phyloP scores from a whole-genome alignment of 352 stramenopile species.

The Phytophthora cactorum region DNA sequence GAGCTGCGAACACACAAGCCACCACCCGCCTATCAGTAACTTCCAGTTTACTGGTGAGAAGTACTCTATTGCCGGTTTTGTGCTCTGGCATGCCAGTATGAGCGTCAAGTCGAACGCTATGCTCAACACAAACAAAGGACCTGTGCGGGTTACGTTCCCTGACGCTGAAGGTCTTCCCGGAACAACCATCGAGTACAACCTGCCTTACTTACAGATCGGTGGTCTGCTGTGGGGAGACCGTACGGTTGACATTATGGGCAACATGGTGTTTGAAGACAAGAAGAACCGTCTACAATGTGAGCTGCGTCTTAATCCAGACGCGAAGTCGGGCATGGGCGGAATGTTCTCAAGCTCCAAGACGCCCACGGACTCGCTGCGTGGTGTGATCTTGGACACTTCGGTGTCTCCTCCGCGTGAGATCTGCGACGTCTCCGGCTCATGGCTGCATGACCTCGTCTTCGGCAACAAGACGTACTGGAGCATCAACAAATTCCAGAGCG shows the following conservation, averaged over 20 bases:
- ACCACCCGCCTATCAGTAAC: slow-evolving; percentile 88
- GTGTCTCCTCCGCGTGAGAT: slow-evolving; percentile 57
- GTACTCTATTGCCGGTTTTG: slow-evolving; percentile 74
- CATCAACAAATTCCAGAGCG: slow-evolving; percentile 64
- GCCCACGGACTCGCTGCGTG: slow-evolving; percentile 75
- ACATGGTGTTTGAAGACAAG: slow-evolving; percentile 80
- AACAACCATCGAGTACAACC: slow-evolving; percentile 70
- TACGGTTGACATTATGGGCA: slow-evolving; percentile 77
- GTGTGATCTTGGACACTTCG: slow-evolving; percentile 71
- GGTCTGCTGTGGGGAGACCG: slow-evolving; percentile 85
- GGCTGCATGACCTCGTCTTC: slow-evolving; percentile 80
- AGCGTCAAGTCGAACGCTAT: slow-evolving; percentile 89
- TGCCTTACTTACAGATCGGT: slow-evolving; percentile 78
- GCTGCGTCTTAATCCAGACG: slow-evolving; percentile 83
- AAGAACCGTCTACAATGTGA: slow-evolving; percentile 75
- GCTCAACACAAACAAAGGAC: slow-evolving; percentile 80
- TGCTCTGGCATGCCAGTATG: slow-evolving; percentile 78
- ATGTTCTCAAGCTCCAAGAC: slow-evolving; percentile 86
- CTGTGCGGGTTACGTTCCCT: slow-evolving; percentile 73
- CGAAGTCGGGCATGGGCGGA: slow-evolving; percentile 87
- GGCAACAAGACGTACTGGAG: slow-evolving; percentile 76
- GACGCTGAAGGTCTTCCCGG: slow-evolving; percentile 45
- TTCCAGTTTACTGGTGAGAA: slow-evolving; percentile 80
- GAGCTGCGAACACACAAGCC: slow-evolving; percentile 84
- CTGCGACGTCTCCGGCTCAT: slow-evolving; percentile 77